These are phyloP conservation scores for Ceriops zippeliana DNA, from an alignment of 345 rosid genomes.

Conservation along the genomic window DNA sequence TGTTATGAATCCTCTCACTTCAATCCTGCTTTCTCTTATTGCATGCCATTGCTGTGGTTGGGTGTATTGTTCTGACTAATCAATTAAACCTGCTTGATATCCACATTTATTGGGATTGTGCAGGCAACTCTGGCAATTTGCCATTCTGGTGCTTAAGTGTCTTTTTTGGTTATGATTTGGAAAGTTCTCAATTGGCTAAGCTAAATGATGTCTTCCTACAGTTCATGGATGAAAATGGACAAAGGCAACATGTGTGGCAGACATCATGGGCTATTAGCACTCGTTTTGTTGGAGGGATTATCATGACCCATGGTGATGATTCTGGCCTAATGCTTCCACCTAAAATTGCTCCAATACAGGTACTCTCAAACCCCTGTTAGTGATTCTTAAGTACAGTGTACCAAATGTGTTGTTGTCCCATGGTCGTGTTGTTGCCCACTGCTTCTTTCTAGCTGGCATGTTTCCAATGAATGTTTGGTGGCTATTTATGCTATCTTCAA, in stretches of 20 bases:
- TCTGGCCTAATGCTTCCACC: slow-evolving; percentile 92
- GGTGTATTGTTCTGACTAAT: not conserved
- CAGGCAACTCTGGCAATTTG: not conserved
- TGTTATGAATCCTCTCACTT: not conserved
- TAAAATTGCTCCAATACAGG: slow-evolving; percentile 84
- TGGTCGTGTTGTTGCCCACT: too few species aligned
- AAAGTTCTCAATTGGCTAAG: not conserved
- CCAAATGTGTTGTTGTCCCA: not conserved
- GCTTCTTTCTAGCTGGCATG: not conserved
- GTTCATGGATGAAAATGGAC: slow-evolving; percentile 89
- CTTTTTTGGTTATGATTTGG: not conserved
- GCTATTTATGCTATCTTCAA: not conserved
- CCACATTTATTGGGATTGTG: not conserved
- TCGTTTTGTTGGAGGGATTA: slow-evolving; percentile 91
- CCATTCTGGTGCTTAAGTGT: not conserved
- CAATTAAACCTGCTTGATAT: not conserved
- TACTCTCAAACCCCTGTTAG: slow-evolving; percentile 13
- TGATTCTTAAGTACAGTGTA: not conserved
- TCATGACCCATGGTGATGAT: slow-evolving; percentile 99
- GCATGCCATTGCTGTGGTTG: not conserved
- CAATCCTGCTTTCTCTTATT: not conserved
- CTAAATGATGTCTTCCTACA: slow-evolving; percentile 29
- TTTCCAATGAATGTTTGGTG: not conserved
- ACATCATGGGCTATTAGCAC: slow-evolving; percentile 99
- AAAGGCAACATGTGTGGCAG: slow-evolving; percentile 95